These are phyloP conservation scores for Echria macrotheca DNA, from an alignment of 495 filamentous ascomycete genomes.

Conservation along the genomic window DNA sequence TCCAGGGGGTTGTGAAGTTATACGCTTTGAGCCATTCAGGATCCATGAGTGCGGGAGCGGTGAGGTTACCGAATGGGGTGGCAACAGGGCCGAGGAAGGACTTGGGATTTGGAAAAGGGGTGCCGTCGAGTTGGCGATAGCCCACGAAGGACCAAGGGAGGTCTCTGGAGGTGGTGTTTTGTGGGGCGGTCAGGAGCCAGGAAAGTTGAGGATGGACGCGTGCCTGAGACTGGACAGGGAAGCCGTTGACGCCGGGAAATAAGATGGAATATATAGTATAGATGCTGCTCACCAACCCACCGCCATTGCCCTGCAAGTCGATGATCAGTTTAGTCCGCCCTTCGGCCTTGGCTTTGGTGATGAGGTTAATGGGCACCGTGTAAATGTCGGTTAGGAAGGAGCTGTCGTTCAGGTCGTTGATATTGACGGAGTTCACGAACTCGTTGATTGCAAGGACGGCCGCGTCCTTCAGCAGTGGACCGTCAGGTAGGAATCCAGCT, in stretches of 20 bases:
- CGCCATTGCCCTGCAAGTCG: constrained; percentile 50
- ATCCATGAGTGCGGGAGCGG: not conserved
- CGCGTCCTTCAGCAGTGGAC: not conserved
- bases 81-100: constrained; percentile 4
- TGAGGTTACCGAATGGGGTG: not conserved
- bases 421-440: not conserved
- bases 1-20: not conserved
- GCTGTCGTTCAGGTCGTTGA: not conserved
- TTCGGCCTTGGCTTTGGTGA: not conserved
- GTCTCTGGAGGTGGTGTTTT: not conserved
- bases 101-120: not conserved
- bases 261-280: constrained; percentile 31
- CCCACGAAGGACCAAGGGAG: not conserved
- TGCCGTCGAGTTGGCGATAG: constrained; percentile 2
- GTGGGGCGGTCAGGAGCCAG: not conserved
- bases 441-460: constrained; percentile 15
- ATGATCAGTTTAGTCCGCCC: constrained; percentile 38
- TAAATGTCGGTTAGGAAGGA: not conserved
- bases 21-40: no score
- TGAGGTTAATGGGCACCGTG: constrained; percentile 12
- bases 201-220: constrained; percentile 15
- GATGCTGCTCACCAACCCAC: constrained; percentile 37
- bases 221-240: constrained; percentile 5
- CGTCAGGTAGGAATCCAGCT: constrained; percentile 7
- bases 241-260: constrained; percentile 22